Evolutionary conservation across 306 rosid genomes (phyloP).

Genomic region (Amphicarpaea edgeworthii): DNA sequence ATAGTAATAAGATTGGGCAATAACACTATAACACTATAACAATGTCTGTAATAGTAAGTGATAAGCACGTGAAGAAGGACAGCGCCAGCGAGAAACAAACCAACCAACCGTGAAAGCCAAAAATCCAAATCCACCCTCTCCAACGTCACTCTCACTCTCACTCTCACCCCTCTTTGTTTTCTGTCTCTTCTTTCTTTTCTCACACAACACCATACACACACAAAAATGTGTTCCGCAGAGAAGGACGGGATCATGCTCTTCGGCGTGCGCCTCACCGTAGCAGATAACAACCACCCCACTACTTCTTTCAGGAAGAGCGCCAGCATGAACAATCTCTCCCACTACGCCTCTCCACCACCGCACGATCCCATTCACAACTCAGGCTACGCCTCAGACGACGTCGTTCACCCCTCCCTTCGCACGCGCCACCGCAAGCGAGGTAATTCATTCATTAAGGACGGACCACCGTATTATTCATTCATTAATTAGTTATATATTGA

Average conservation of each 20-base stretch:
- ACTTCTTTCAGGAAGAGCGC: neutral
- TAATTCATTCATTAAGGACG: too few species aligned
- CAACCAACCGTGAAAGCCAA: too few species aligned
- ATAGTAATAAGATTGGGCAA: too few species aligned
- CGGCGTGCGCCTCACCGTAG: conserved; percentile 23
- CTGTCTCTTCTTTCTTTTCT: neutral
- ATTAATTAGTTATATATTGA: too few species aligned
- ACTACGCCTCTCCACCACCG: neutral
- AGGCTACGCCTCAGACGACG: conserved; percentile 6
- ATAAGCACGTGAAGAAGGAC: too few species aligned
- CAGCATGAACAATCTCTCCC: neutral
- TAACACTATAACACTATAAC: too few species aligned
- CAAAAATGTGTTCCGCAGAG: neutral
- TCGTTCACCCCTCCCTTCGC: neutral
- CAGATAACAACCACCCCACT: neutral
- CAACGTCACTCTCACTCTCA: neutral
- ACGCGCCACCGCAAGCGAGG: conserved; percentile 4
- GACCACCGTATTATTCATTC: too few species aligned
- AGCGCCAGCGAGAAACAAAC: too few species aligned
- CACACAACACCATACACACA: too few species aligned
- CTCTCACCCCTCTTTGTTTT: neutral
- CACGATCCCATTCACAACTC: neutral
- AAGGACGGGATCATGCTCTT: conserved; percentile 25
- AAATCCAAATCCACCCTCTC: too few species aligned
- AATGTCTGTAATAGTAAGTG: too few species aligned